Percentiles rank a stretch among this genome's conserved stretches.
These are phyloP conservation scores for Alternaria sp. DNA, from an alignment of 2,329 filamentous ascomycete species.

Conservation along the genomic window DNA sequence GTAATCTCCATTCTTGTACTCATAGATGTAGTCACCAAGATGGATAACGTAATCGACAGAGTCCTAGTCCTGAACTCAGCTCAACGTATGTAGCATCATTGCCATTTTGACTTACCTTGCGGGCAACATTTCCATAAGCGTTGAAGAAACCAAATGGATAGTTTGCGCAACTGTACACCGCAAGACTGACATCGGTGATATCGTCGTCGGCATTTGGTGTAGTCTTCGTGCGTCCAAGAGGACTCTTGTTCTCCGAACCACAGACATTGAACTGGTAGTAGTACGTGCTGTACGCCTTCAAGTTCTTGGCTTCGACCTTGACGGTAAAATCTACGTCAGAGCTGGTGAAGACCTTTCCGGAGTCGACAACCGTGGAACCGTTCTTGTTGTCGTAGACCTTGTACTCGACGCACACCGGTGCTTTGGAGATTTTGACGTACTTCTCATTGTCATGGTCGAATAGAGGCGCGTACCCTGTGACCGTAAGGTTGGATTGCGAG, in stretches of 20 bases:
- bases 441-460: slow-evolving; percentile 65
- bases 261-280: slow-evolving; percentile 77
- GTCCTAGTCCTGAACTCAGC: slow-evolving; percentile 41
- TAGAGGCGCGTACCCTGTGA: slow-evolving; percentile 64
- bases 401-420: slow-evolving; percentile 74
- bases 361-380: slow-evolving; percentile 60
- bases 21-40: slow-evolving; percentile 58
- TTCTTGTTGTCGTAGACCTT: slow-evolving; percentile 63
- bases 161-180: slow-evolving; percentile 75
- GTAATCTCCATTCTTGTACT: slow-evolving; percentile 51
- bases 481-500: slow-evolving; percentile 58
- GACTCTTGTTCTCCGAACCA: slow-evolving; percentile 67
- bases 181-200: slow-evolving; percentile 67
- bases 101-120: slow-evolving; percentile 31
- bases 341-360: slow-evolving; percentile 72
- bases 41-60: slow-evolving; percentile 54
- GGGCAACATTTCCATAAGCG: slow-evolving; percentile 54
- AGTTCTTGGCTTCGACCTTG: slow-evolving; percentile 69
- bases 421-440: slow-evolving; percentile 62
- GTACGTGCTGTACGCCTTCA: slow-evolving; percentile 72
- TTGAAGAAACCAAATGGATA: slow-evolving; percentile 60
- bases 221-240: slow-evolving; percentile 75
- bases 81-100: neutral
- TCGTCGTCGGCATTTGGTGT: slow-evolving; percentile 66
- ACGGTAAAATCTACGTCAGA: slow-evolving; percentile 78